These are phyloP conservation scores for Apiospora sp. DNA, from an alignment of 2,329 filamentous ascomycete genomes.

Conservation along the genomic window DNA sequence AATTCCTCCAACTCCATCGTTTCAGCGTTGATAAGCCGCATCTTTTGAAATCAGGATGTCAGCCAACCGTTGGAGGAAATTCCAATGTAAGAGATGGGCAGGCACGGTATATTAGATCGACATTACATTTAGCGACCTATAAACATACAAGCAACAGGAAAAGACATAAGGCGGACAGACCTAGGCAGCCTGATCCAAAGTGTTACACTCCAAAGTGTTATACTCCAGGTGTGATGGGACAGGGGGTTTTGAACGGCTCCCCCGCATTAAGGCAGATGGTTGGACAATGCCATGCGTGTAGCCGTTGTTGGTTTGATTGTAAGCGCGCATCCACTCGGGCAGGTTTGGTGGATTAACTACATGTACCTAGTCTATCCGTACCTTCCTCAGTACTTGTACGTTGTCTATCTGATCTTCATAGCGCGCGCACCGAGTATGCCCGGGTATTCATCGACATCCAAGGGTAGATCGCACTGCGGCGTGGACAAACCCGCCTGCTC, in stretches of 20 bases:
- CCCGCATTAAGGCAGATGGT: neutral
- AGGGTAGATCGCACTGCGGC: neutral
- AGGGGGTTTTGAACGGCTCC: neutral
- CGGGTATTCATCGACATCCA: neutral
- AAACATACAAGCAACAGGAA: neutral
- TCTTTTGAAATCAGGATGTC: neutral
- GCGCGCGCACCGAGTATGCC: neutral
- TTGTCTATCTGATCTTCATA: neutral
- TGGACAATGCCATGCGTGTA: neutral
- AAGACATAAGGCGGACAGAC: neutral
- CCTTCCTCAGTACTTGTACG: no score
- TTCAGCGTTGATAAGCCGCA: conserved; percentile 10
- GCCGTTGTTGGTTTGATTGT: neutral
- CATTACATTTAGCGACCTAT: neutral
- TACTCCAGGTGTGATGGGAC: conserved; percentile 1
- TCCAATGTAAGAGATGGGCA: neutral
- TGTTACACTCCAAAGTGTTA: neutral
- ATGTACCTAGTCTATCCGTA: no score
- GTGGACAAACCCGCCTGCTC: no score
- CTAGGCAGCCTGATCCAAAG: neutral
- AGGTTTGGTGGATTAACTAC: neutral
- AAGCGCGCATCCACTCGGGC: neutral
- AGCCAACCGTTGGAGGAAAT: neutral
- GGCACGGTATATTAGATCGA: neutral
- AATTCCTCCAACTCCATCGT: conserved; percentile 14